Evolutionary conservation across 2,329 filamentous ascomycete species (phyloP), one percentile per base, ranked within the genome.

Genomic region (Myriangium duriaei): DNA sequence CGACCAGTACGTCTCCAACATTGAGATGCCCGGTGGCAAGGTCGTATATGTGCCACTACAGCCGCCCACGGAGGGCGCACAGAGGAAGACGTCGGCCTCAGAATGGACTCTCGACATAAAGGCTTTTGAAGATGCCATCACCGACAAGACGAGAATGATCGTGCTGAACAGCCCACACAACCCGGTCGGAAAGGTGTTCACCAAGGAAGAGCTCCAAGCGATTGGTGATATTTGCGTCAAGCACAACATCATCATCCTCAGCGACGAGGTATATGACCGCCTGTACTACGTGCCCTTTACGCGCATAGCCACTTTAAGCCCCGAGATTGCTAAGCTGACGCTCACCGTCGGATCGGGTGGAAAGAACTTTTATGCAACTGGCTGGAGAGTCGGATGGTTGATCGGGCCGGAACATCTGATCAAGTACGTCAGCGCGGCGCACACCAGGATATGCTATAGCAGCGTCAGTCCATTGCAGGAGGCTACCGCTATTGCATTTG

Each of bases 1-100:
- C 57, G 91, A 98, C 62, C 91, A 98, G 77, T 93, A 96, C 59
- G 93, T 98, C 49, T 86, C 80, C 67, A 98, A 98, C 62, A 96
- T 98, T 47, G 83, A 95, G 61, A 96, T 98, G 87, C 79, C 91
- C 1, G 91, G 91, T 36, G 91, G 91, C 48, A 92, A 80, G 56
- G 84, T 96, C 46, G 80, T 88, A 49, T 96, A 95, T 56, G 88
- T 96, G 15, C 87, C 91, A n/a, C 69, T 98, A 56, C 82, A 91
- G 45, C 88, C 91, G 17, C 91, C 91, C 7, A 70, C 73, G 46
- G 77, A 85, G 32, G 91, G 91, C 35, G 80, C 76, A 4, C 74
- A 69, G 28, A 74, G 78, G 60, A 93, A 83, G 1, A 84, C 85
- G 0, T 86, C 85, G 4, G 86, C 91, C 1, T 76, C 75, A 3